These are phyloP conservation scores for Cylindrodendrum hubeiense DNA, from an alignment of 2,329 filamentous ascomycete genomes.

Conservation along the genomic window DNA sequence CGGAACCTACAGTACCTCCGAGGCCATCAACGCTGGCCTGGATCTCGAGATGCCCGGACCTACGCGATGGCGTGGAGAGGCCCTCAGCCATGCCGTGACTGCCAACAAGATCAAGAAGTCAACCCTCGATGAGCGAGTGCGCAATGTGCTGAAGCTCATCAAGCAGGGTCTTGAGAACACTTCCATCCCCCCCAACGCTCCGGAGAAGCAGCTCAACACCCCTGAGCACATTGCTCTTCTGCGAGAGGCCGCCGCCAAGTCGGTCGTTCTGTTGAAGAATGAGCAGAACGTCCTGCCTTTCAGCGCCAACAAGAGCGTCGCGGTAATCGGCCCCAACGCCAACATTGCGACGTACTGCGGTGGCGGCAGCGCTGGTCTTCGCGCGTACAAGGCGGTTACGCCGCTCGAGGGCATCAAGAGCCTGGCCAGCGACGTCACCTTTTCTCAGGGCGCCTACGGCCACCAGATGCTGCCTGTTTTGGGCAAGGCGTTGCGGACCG, in stretches of 20 bases:
- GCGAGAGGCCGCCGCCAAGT: conserved; percentile 63
- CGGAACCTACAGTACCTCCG: conserved; percentile 47
- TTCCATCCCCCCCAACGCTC: conserved; percentile 24
- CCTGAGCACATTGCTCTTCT: conserved; percentile 43
- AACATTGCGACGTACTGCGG: conserved; percentile 51
- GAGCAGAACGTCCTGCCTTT: conserved; percentile 21
- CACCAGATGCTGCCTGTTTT: conserved; percentile 50
- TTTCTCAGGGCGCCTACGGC: conserved; percentile 45
- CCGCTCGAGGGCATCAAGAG: conserved; percentile 47
- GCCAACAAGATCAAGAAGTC: conserved; percentile 44
- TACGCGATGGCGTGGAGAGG: conserved; percentile 41
- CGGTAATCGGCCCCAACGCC: conserved; percentile 67
- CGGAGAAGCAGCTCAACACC: conserved; percentile 32
- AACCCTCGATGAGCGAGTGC: conserved; percentile 44
- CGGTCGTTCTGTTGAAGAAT: conserved; percentile 63
- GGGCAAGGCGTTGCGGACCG: conserved; percentile 36
- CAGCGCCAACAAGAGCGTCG: conserved; percentile 43
- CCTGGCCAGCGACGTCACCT: conserved; percentile 34
- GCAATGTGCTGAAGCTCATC: conserved; percentile 49
- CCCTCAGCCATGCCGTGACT: conserved; percentile 41
- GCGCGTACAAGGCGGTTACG: conserved; percentile 47
- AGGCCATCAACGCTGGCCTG: conserved; percentile 46
- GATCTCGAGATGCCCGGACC: conserved; percentile 54
- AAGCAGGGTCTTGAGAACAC: conserved; percentile 36
- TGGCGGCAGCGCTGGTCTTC: conserved; percentile 48